A percentile compares a stretch with the other conserved stretches of the same genome.
phyloP scores from a whole-genome alignment of 2,329 filamentous ascomycete genomes.

The Hyphodiscus sp. region DNA sequence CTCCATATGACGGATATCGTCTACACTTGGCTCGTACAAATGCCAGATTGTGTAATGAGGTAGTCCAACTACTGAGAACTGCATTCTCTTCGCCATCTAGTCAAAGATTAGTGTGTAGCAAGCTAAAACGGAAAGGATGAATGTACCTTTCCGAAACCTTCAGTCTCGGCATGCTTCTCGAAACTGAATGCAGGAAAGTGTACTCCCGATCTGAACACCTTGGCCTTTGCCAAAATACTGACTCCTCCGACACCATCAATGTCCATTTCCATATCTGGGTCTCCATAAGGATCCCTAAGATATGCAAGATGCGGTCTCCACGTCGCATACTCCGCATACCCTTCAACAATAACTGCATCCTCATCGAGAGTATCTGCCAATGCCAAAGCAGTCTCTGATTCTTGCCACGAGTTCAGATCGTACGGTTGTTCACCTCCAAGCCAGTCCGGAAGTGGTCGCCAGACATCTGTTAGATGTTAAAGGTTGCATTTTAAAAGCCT shows the following conservation, averaged over 20 bases:
- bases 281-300: conserved; percentile 90
- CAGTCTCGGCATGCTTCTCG: conserved; percentile 96
- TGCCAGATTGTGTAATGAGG: conserved; percentile 99
- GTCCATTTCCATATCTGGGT: conserved; percentile 99
- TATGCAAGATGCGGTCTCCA: conserved; percentile 97
- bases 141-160: conserved; percentile 92
- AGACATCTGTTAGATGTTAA: conserved; percentile 62
- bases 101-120: conserved; percentile 6
- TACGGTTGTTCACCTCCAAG: conserved; percentile 97
- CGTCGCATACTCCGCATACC: conserved; percentile 96
- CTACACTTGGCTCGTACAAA: conserved; percentile 97
- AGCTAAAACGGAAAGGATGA: neutral
- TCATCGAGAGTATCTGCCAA: conserved; percentile 93
- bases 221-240: conserved; percentile 92
- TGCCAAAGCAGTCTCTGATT: conserved; percentile 91
- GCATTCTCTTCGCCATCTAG: conserved; percentile 95
- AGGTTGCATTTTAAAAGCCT: neutral
- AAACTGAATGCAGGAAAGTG: conserved; percentile 99
- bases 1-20: conserved; percentile 96
- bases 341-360: conserved; percentile 97
- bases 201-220: conserved; percentile 88
- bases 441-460: conserved; percentile 98
- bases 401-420: conserved; percentile 98
- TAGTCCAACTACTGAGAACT: conserved; percentile 88
- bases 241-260: conserved; percentile 97